Evolutionary conservation across 31 red algal species (phyloP).

Genomic region (Asparagopsis taxiformis): DNA sequence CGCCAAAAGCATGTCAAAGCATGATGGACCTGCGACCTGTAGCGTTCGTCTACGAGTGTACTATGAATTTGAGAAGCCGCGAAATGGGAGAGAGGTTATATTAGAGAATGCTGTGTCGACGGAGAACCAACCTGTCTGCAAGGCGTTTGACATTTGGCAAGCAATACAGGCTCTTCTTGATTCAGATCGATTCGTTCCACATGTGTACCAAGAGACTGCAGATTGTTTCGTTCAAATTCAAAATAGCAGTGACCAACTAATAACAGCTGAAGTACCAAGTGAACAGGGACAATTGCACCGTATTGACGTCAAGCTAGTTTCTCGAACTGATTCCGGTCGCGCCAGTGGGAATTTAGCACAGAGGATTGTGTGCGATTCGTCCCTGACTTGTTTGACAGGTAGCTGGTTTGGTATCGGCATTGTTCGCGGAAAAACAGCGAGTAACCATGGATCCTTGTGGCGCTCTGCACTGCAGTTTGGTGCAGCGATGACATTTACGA

Average conservation of each 20-base stretch:
- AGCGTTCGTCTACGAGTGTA: conserved; percentile 1
- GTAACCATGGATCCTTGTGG: conserved; percentile 70
- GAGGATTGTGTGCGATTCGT: conserved; percentile 21
- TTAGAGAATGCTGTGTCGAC: background rate
- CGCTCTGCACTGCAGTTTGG: conserved; percentile 66
- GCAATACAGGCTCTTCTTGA: background rate
- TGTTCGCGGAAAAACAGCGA: conserved; percentile 47
- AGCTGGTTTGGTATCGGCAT: conserved; percentile 76
- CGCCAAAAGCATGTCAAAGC: background rate
- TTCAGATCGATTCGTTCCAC: background rate
- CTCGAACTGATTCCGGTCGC: background rate
- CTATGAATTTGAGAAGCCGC: conserved; percentile 9
- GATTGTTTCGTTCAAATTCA: conserved; percentile 18
- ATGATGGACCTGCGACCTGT: background rate
- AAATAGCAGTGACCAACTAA: background rate
- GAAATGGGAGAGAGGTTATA: conserved; percentile 3
- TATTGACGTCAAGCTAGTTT: conserved; percentile 13
- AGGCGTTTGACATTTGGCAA: background rate
- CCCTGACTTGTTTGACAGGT: conserved; percentile 12
- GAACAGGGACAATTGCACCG: background rate
- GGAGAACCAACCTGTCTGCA: background rate
- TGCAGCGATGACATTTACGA: conserved; percentile 67
- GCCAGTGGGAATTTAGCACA: conserved; percentile 7
- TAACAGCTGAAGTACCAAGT: background rate
- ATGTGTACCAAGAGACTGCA: conserved; percentile 1